Conservation (phyloP, 2,329 filamentous ascomycete genomes). For the Claviceps sp. region DNA sequence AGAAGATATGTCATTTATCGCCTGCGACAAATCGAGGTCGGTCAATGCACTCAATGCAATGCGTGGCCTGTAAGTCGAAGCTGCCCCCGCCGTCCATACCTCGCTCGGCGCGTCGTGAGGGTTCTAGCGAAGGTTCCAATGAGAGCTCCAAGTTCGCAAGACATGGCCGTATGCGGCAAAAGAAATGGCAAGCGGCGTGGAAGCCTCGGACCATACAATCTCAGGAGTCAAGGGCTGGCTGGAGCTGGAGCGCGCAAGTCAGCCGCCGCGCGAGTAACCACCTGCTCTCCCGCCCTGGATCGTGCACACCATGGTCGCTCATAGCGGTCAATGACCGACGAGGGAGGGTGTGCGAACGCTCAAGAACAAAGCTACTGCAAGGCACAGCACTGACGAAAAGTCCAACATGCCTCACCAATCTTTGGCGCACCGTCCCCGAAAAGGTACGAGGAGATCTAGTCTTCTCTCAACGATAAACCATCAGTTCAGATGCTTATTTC, state of each 20-base stretch:
- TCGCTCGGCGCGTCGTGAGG: background rate
- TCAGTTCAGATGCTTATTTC: background rate
- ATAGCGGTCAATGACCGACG: background rate
- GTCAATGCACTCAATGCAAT: background rate
- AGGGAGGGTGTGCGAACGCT: background rate
- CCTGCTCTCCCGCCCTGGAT: background rate
- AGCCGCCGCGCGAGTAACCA: background rate
- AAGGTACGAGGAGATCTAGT: background rate
- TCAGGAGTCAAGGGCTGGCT: background rate
- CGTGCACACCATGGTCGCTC: background rate
- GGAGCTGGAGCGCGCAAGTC: background rate
- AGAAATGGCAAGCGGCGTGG: background rate
- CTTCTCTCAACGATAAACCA: background rate
- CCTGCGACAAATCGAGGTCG: background rate
- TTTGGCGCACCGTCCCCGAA: background rate
- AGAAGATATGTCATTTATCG: background rate
- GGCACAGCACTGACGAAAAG: background rate
- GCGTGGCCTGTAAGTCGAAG: background rate
- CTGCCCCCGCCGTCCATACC: background rate
- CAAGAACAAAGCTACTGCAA: slow-evolving; percentile 1
- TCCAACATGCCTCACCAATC: background rate
- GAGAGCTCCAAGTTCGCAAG: background rate
- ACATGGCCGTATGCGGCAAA: background rate
- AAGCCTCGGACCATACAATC: background rate
- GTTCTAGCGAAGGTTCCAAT: background rate